Evolutionary conservation across 768 basidiomycete genomes (phyloP).

Genomic region (Tylopilus plumbeoviolaceoides): DNA sequence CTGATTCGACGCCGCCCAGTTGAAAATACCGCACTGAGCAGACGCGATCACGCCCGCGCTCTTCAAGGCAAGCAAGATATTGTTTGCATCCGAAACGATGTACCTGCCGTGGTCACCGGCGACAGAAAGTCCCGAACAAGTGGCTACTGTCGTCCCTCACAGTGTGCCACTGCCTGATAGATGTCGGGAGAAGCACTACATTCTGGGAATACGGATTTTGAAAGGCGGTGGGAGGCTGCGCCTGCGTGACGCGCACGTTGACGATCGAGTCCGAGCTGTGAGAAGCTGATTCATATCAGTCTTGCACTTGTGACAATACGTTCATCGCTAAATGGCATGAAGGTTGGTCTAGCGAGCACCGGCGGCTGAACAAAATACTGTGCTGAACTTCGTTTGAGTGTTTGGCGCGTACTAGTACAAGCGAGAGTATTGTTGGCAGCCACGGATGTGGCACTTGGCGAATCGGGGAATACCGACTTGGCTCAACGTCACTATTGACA

Average conservation of each 20-base stretch:
- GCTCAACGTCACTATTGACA: no score
- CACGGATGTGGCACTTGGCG: no score
- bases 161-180: not conserved
- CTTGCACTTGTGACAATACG: not conserved
- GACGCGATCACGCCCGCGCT: not conserved
- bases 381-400: no score
- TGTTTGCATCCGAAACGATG: not conserved
- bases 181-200: not conserved
- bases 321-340: not conserved
- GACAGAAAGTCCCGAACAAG: not conserved
- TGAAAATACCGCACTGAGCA: not conserved
- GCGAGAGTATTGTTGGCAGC: no score
- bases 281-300: not conserved
- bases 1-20: constrained; percentile 4
- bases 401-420: no score
- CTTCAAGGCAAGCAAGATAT: constrained; percentile 1
- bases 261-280: not conserved
- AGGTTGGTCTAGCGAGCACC: not conserved
- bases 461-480: no score
- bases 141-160: not conserved
- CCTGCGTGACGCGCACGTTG: not conserved
- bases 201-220: not conserved
- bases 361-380: no score
- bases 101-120: constrained; percentile 3
- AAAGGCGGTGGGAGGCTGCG: not conserved